Conservation (phyloP, 768 basidiomycete species). For the Pleurotus djamor region DNA sequence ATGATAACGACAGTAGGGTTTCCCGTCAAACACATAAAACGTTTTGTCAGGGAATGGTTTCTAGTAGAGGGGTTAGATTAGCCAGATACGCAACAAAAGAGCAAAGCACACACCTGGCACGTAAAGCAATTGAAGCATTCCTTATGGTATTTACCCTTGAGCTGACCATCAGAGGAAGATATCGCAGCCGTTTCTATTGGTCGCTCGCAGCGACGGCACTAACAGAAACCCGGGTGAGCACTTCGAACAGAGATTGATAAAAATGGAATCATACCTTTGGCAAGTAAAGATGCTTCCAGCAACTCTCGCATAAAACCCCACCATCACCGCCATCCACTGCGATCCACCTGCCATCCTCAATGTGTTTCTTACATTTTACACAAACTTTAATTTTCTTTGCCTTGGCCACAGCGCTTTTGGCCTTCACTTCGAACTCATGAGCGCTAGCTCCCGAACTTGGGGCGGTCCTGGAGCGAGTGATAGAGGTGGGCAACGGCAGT, state of each 20-base stretch:
- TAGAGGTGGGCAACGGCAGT: conserved; percentile 55
- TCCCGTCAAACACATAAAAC: conserved; percentile 90
- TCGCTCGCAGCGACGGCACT: conserved; percentile 86
- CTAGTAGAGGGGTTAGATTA: conserved; percentile 28
- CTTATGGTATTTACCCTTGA: conserved; percentile 94
- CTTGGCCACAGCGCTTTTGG: conserved; percentile 14
- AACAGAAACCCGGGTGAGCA: conserved; percentile 1
- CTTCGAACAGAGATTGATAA: conserved; percentile 8
- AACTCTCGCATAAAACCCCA: conserved; percentile 79
- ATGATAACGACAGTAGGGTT: conserved; percentile 88
- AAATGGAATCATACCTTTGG: conserved; percentile 63
- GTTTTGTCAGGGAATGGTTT: conserved; percentile 89
- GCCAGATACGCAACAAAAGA: background rate
- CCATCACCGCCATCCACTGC: conserved; percentile 70
- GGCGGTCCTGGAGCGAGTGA: conserved; percentile 8
- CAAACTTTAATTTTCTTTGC: conserved; percentile 48
- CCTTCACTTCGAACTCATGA: background rate
- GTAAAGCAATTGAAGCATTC: conserved; percentile 87
- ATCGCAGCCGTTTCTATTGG: conserved; percentile 93
- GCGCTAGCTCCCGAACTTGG: background rate
- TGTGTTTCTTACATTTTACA: conserved; percentile 61
- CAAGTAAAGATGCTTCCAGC: conserved; percentile 97
- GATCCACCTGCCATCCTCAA: conserved; percentile 85
- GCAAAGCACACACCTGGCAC: conserved; percentile 58
- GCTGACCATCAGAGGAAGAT: conserved; percentile 87